A percentile compares a stretch with the other conserved stretches of the same genome.
Evolutionary conservation across 805 yeast genomes (phyloP).

Genomic region (Pichia cephalocereana): DNA sequence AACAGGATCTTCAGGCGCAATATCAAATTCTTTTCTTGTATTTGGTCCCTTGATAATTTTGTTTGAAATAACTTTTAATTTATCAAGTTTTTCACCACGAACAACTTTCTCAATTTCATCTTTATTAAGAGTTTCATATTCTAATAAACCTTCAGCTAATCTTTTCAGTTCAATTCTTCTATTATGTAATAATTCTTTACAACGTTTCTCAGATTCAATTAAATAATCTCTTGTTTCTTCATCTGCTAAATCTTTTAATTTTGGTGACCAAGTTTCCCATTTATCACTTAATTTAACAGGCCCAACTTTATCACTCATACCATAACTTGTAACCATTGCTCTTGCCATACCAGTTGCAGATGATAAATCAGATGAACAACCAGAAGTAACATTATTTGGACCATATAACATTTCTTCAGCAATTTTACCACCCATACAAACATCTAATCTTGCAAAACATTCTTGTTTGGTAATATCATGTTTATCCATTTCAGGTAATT

Average conservation of each 20-base stretch:
- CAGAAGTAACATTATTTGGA: constrained; percentile 84
- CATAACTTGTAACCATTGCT: constrained; percentile 94
- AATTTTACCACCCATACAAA: constrained; percentile 97
- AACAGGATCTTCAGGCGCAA: constrained; percentile 25
- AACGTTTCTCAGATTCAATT: constrained; percentile 69
- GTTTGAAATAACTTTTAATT: constrained; percentile 62
- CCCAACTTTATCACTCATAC: constrained; percentile 92
- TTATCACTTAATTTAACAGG: constrained; percentile 84
- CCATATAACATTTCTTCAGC: constrained; percentile 95
- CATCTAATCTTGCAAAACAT: constrained; percentile 86
- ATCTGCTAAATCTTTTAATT: constrained; percentile 83
- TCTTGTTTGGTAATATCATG: constrained; percentile 86
- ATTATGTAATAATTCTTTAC: constrained; percentile 55
- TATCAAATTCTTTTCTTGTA: constrained; percentile 25
- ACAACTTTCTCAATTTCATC: constrained; percentile 86
- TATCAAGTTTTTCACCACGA: constrained; percentile 65
- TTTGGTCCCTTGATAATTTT: constrained; percentile 51
- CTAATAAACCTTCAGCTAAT: constrained; percentile 86
- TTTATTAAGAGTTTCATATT: constrained; percentile 88
- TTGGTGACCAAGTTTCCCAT: constrained; percentile 94
- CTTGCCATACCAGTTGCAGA: constrained; percentile 89
- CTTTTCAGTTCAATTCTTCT: constrained; percentile 67
- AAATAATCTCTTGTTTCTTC: constrained; percentile 76
- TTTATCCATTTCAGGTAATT: constrained; percentile 96
- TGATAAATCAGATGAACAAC: constrained; percentile 87